These are phyloP conservation scores for Rhodocollybia butyracea DNA, from an alignment of 768 basidiomycete species.

Conservation along the genomic window DNA sequence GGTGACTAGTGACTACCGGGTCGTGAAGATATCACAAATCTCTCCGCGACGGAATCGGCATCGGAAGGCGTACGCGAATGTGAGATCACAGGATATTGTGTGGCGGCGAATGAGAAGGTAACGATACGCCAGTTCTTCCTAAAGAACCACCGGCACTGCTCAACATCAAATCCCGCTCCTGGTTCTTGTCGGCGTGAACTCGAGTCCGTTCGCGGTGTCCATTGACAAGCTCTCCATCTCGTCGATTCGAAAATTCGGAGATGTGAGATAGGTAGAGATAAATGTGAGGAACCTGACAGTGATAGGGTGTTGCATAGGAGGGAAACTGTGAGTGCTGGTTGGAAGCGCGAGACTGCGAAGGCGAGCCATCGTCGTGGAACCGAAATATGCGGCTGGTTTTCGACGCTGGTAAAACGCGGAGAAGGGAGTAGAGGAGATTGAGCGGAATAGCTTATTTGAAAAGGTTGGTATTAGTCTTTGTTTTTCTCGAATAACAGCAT, in stretches of 20 bases:
- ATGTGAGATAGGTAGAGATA: slow-evolving; percentile 59
- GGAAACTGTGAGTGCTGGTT: slow-evolving; percentile 57
- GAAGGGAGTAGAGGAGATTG: slow-evolving; percentile 66
- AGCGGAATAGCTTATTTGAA: too few species aligned
- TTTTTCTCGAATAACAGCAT: too few species aligned
- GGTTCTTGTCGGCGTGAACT: slow-evolving; percentile 76
- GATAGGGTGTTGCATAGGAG: slow-evolving; percentile 64
- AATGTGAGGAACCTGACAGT: slow-evolving; percentile 64
- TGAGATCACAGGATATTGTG: background rate
- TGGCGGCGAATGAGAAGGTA: slow-evolving; percentile 3
- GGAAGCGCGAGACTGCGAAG: slow-evolving; percentile 31
- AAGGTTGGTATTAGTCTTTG: too few species aligned
- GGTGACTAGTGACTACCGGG: background rate
- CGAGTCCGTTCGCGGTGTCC: slow-evolving; percentile 31
- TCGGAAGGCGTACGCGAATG: slow-evolving; percentile 1
- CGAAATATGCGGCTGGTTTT: slow-evolving; percentile 61
- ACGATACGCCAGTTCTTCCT: slow-evolving; percentile 12
- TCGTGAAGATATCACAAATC: slow-evolving; percentile 32
- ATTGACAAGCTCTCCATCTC: slow-evolving; percentile 72
- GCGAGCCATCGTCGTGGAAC: slow-evolving; percentile 33
- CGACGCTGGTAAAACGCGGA: slow-evolving; percentile 77
- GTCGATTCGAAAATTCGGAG: slow-evolving; percentile 70
- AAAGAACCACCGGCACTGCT: slow-evolving; percentile 16
- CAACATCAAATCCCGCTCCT: slow-evolving; percentile 53
- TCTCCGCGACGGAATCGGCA: slow-evolving; percentile 25